Base-by-base conservation (phyloP, 2,329 filamentous ascomycete species). In the Simplicillium sp. region DNA sequence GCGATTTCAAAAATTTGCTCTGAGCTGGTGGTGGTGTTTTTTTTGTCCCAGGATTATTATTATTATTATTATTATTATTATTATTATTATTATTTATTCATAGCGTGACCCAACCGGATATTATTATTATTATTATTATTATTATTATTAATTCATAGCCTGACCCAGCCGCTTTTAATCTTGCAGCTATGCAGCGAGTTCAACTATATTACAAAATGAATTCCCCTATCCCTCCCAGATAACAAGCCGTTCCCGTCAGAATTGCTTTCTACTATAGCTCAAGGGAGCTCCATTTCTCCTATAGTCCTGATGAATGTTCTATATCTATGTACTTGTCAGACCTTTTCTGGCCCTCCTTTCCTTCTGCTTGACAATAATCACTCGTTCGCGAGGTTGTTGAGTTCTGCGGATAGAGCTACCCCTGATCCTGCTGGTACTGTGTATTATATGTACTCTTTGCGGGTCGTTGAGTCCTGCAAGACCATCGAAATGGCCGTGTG, bases 351-450 rank as follows among this genome's bases (percentile, higher is more conserved):
- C 31, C 12, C 31, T 33, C 31, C 31, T 33, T 11, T 5, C 6
- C 31, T 33, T 33, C 31, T 33, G 31, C 12, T 4, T n/a, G 31
- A 6, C 15, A 15, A 33, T 13, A 15, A n/a, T 33, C 31, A 33
- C 31, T 33, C 31, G 6, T 33, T 47, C 38, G 44, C 43, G 38
- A n/a, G n/a, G n/a, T n/a, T n/a, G n/a, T n/a, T n/a, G n/a, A n/a
- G n/a, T n/a, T n/a, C n/a, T n/a, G n/a, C n/a, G n/a, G n/a, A n/a
- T n/a, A n/a, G n/a, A n/a, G n/a, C n/a, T n/a, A n/a, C n/a, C n/a
- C n/a, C n/a, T n/a, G n/a, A n/a, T n/a, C n/a, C n/a, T n/a, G n/a
- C n/a, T n/a, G n/a, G n/a, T n/a, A n/a, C n/a, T n/a, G n/a, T n/a
- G n/a, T n/a, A n/a, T n/a, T n/a, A n/a, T n/a, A n/a, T n/a, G n/a